Conservation (phyloP, 768 basidiomycete species). For the Favolaschia claudopus region DNA sequence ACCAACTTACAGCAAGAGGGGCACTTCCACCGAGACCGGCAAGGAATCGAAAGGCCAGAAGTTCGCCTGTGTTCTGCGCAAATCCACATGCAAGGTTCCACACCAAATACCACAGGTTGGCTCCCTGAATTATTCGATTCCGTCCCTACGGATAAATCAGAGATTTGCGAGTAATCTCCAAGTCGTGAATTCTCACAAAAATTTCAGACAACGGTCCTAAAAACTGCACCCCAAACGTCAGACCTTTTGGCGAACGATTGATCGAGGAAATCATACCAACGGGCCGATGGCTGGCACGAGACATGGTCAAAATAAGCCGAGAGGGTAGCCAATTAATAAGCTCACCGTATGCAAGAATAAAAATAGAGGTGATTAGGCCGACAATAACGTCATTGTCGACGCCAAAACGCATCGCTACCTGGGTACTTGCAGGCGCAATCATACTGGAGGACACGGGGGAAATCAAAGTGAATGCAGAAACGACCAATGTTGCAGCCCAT, state of each 20-base stretch:
- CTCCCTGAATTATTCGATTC: slow-evolving; percentile 3
- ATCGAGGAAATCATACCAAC: slow-evolving; percentile 39
- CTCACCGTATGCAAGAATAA: slow-evolving; percentile 67
- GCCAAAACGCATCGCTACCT: slow-evolving; percentile 61
- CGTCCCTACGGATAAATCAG: not conserved
- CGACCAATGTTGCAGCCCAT: slow-evolving; percentile 71
- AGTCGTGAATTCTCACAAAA: slow-evolving; percentile 54
- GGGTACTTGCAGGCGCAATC: slow-evolving; percentile 68
- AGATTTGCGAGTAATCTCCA: slow-evolving; percentile 53
- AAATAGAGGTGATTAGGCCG: slow-evolving; percentile 68
- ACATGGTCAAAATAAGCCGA: not conserved
- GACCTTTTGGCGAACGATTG: not conserved
- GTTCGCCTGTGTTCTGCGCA: slow-evolving; percentile 48
- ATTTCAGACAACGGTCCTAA: slow-evolving; percentile 76
- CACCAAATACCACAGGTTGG: slow-evolving; percentile 33
- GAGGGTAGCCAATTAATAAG: slow-evolving; percentile 1
- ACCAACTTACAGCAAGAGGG: slow-evolving; percentile 51
- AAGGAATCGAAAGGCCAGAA: slow-evolving; percentile 62
- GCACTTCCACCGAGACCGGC: slow-evolving; percentile 64
- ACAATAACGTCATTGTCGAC: slow-evolving; percentile 57
- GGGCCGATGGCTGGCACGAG: slow-evolving; percentile 56
- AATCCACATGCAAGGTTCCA: slow-evolving; percentile 60
- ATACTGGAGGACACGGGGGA: slow-evolving; percentile 76
- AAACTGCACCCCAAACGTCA: slow-evolving; percentile 33
- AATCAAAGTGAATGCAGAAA: slow-evolving; percentile 75